Conservation (phyloP, 1,139 yeast genomes). For the Nakaseomyces bracarensis region DNA sequence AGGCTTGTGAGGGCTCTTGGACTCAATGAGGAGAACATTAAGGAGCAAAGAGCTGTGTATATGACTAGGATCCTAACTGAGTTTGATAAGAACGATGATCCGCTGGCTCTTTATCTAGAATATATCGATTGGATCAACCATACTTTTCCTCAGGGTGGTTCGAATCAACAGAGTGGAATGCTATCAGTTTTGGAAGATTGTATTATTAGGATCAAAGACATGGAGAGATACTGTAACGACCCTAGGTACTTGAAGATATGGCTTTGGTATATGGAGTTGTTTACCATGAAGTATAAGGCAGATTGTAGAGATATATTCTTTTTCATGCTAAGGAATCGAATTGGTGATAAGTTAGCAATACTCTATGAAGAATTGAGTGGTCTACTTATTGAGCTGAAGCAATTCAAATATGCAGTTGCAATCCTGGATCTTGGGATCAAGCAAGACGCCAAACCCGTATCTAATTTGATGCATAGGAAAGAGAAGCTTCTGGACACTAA, state of each 20-base stretch:
- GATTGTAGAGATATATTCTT: slow-evolving; percentile 47
- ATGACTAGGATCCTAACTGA: slow-evolving; percentile 34
- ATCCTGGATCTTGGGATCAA: slow-evolving; percentile 57
- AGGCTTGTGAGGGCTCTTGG: slow-evolving; percentile 45
- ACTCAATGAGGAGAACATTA: slow-evolving; percentile 8
- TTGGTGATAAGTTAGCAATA: slow-evolving; percentile 58
- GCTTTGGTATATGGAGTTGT: slow-evolving; percentile 36
- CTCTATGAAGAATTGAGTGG: slow-evolving; percentile 77
- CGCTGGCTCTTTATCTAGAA: slow-evolving; percentile 61
- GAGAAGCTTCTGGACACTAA: background rate
- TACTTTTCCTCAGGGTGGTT: slow-evolving; percentile 66
- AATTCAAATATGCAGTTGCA: slow-evolving; percentile 50
- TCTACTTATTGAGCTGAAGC: slow-evolving; percentile 44
- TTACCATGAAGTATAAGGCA: slow-evolving; percentile 8
- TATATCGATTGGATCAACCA: slow-evolving; percentile 67
- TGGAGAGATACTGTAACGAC: slow-evolving; percentile 65
- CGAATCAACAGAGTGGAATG: slow-evolving; percentile 58
- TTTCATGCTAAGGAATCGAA: slow-evolving; percentile 62
- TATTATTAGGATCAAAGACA: slow-evolving; percentile 60
- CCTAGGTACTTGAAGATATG: slow-evolving; percentile 72
- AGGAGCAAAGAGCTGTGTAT: slow-evolving; percentile 23
- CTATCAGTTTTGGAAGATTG: slow-evolving; percentile 62
- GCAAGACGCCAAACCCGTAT: slow-evolving; percentile 54
- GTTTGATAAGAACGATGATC: slow-evolving; percentile 53
- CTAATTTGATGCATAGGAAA: slow-evolving; percentile 43